Percentiles rank a stretch among this genome's conserved stretches.
These are phyloP conservation scores for Didymella segeticola DNA, from an alignment of 2,329 filamentous ascomycete genomes.

Conservation along the genomic window DNA sequence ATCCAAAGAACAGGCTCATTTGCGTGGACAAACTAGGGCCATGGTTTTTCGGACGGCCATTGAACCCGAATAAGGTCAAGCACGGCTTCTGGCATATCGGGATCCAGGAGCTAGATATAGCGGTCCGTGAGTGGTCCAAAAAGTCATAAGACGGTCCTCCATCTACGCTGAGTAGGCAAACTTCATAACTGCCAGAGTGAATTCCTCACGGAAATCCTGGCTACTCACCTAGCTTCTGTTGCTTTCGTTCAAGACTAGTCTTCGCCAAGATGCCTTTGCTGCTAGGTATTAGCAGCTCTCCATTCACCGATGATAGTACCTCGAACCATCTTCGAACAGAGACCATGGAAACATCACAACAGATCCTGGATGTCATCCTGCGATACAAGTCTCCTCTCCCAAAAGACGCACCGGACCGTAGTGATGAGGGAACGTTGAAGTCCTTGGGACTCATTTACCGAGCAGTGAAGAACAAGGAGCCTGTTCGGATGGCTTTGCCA, in stretches of 20 bases:
- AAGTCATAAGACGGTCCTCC: neutral
- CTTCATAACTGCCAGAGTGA: no score
- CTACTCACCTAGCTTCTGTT: neutral
- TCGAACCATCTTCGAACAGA: neutral
- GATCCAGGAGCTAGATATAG: neutral
- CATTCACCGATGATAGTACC: neutral
- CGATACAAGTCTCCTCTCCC: slow-evolving; percentile 21
- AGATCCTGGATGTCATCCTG: slow-evolving; percentile 19
- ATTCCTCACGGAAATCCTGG: neutral
- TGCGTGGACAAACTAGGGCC: neutral
- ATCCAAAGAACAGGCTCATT: neutral
- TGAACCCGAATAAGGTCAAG: neutral
- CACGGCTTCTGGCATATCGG: neutral
- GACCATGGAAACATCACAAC: slow-evolving; percentile 8
- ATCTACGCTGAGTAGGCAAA: neutral
- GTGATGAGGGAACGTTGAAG: slow-evolving; percentile 23
- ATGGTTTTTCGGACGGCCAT: neutral
- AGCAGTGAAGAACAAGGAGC: slow-evolving; percentile 17
- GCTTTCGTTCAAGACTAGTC: neutral
- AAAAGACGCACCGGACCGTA: slow-evolving; percentile 12
- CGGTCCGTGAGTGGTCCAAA: neutral
- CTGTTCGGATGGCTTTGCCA: slow-evolving; percentile 51
- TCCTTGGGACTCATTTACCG: slow-evolving; percentile 22
- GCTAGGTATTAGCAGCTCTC: slow-evolving; percentile 1
- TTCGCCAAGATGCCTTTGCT: slow-evolving; percentile 10